Percentiles rank a stretch among this genome's conserved stretches.
Evolutionary conservation across 1,284 basidiomycete genomes (phyloP).

Genomic region (Leucoagaricus sp.): DNA sequence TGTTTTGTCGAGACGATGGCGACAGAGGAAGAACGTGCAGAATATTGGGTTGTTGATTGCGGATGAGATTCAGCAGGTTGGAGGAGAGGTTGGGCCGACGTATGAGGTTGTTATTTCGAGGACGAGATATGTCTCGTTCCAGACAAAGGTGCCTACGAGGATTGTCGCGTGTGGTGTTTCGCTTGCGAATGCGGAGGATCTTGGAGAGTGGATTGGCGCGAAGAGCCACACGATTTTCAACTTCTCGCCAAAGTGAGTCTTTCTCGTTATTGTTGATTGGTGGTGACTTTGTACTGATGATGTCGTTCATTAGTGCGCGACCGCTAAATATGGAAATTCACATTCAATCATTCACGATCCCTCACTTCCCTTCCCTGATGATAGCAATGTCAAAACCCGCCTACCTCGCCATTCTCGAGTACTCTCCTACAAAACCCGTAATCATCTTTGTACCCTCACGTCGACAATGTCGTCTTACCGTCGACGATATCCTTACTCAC

Average conservation of each 20-base stretch:
- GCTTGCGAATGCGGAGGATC: constrained; percentile 92
- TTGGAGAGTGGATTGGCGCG: constrained; percentile 98
- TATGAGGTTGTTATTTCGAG: constrained; percentile 96
- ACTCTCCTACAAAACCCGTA: constrained; percentile 85
- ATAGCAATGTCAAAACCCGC: constrained; percentile 99
- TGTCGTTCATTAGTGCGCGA: constrained; percentile 64
- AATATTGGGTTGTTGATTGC: constrained; percentile 91
- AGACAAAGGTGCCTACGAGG: constrained; percentile 88
- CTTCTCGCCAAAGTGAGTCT: constrained; percentile 77
- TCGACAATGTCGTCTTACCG: constrained; percentile 91
- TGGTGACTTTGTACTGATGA: constrained; percentile 14
- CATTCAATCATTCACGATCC: constrained; percentile 92
- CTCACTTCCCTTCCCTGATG: constrained; percentile 98
- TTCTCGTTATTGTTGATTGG: background rate
- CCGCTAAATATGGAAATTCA: constrained; percentile 98
- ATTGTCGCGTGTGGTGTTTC: constrained; percentile 95
- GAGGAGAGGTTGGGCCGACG: constrained; percentile 89
- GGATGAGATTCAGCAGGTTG: constrained; percentile 94
- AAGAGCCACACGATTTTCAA: constrained; percentile 95
- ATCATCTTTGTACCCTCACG: constrained; percentile 94
- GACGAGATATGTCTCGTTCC: constrained; percentile 94
- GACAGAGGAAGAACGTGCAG: constrained; percentile 96
- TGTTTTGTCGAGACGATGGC: constrained; percentile 93
- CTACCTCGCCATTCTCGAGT: constrained; percentile 91
- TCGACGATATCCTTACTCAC: constrained; percentile 87